Evolutionary conservation across 768 basidiomycete species (phyloP).

Genomic region (Termitomyces bulborhizus): DNA sequence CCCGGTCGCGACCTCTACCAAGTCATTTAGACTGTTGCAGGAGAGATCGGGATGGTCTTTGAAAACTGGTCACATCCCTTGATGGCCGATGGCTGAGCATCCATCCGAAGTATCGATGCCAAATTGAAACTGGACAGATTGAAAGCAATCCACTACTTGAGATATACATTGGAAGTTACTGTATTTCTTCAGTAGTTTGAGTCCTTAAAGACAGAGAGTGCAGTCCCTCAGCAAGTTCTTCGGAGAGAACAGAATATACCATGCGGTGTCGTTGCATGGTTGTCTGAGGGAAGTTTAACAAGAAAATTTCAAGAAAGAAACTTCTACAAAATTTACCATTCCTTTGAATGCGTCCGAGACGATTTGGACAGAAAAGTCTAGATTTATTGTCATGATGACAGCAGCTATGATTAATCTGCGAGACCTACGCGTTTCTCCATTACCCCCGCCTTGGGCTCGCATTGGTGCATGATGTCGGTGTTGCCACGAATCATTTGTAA

Average conservation of each 20-base stretch:
- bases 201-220: conserved; percentile 77
- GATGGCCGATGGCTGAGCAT: background rate
- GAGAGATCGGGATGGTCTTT: background rate
- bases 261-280: conserved; percentile 80
- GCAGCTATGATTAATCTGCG: conserved; percentile 7
- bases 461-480: conserved; percentile 83
- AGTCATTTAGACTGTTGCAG: conserved; percentile 6
- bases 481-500: conserved; percentile 80
- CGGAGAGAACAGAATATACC: conserved; percentile 65
- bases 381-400: conserved; percentile 3
- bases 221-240: conserved; percentile 64
- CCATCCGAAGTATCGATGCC: background rate
- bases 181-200: conserved; percentile 51
- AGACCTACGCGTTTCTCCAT: conserved; percentile 77
- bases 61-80: conserved; percentile 3
- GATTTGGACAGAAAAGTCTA: conserved; percentile 75
- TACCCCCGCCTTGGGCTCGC: conserved; percentile 60
- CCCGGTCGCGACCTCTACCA: conserved; percentile 7
- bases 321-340: conserved; percentile 40
- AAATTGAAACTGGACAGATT: background rate
- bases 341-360: conserved; percentile 69
- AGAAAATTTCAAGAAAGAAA: background rate
- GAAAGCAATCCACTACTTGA: background rate
- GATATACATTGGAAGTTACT: background rate
- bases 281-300: conserved; percentile 32